Evolutionary conservation across 2,329 filamentous ascomycete genomes (phyloP).

Genomic region (Ophiostoma australiae): DNA sequence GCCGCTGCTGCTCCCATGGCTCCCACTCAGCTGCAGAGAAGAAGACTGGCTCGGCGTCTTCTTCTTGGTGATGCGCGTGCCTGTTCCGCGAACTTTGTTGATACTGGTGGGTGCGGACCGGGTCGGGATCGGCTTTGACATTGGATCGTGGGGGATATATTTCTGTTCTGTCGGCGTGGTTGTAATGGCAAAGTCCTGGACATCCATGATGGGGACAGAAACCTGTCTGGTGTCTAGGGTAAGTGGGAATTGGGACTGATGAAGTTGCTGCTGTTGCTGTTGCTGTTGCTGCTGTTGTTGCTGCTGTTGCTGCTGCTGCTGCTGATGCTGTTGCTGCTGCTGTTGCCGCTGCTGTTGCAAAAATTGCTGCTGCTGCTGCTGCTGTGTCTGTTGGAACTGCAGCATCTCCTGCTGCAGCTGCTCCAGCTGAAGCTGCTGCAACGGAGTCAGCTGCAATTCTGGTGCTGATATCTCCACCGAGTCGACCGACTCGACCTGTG

Average conservation of each 20-base stretch:
- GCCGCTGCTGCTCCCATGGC: constrained; percentile 24
- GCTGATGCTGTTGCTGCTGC: constrained; percentile 13
- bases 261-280: constrained; percentile 8
- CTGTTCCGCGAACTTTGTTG: constrained; percentile 42
- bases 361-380: neutral
- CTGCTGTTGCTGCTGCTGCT: constrained; percentile 5
- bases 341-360: constrained; percentile 20
- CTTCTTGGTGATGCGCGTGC: constrained; percentile 42
- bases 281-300: constrained; percentile 17
- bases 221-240: neutral
- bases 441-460: constrained; percentile 23
- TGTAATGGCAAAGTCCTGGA: neutral
- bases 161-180: neutral
- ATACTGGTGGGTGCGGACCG: constrained; percentile 31
- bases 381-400: constrained; percentile 18
- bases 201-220: neutral
- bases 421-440: constrained; percentile 23
- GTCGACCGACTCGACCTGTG: constrained; percentile 29
- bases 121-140: constrained; percentile 20
- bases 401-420: constrained; percentile 14
- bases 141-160: neutral
- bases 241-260: neutral
- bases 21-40: constrained; percentile 20
- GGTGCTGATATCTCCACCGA: constrained; percentile 17
- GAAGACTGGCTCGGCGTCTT: constrained; percentile 31